Percentiles rank a stretch among this genome's conserved stretches.
phyloP scores from a whole-genome alignment of 352 stramenopile species.

The Phytophthora constricta region DNA sequence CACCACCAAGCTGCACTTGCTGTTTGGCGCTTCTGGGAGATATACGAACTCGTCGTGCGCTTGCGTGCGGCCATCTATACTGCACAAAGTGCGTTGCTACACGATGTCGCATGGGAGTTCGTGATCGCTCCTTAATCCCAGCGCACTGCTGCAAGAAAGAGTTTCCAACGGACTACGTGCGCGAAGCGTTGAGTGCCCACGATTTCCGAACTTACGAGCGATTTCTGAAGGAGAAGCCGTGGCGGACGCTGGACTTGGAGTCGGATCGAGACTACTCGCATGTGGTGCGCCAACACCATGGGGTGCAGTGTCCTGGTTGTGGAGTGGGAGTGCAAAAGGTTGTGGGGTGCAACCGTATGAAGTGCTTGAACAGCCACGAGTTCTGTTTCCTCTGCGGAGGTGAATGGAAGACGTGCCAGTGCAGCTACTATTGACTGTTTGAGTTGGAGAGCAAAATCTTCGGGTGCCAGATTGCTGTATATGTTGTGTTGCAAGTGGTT shows the following conservation, averaged over 20 bases:
- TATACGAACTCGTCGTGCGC: conserved; percentile 24
- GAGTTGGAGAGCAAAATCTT: too few species aligned
- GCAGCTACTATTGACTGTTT: conserved; percentile 24
- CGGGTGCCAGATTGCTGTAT: too few species aligned
- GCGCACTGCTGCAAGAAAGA: conserved; percentile 79
- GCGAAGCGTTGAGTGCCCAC: conserved; percentile 35
- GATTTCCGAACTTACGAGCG: conserved; percentile 54
- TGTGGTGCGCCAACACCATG: conserved; percentile 37
- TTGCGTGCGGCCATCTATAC: conserved; percentile 72
- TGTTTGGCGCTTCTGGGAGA: conserved; percentile 37
- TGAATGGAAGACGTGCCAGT: conserved; percentile 53
- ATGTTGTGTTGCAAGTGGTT: too few species aligned
- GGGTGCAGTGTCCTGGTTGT: conserved; percentile 73
- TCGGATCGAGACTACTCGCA: conserved; percentile 70
- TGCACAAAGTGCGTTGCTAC: conserved; percentile 59
- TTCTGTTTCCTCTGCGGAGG: conserved; percentile 64
- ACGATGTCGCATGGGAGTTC: conserved; percentile 59
- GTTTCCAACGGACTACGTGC: conserved; percentile 69
- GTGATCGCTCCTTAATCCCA: conserved; percentile 62
- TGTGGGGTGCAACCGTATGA: conserved; percentile 64
- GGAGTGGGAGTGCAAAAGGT: conserved; percentile 66
- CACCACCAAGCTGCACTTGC: conserved; percentile 46
- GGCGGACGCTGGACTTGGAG: conserved; percentile 48
- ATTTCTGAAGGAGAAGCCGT: conserved; percentile 64
- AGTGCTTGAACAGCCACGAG: conserved; percentile 60